These are phyloP conservation scores for Epithele typhae DNA, from an alignment of 768 basidiomycete genomes.

Conservation along the genomic window DNA sequence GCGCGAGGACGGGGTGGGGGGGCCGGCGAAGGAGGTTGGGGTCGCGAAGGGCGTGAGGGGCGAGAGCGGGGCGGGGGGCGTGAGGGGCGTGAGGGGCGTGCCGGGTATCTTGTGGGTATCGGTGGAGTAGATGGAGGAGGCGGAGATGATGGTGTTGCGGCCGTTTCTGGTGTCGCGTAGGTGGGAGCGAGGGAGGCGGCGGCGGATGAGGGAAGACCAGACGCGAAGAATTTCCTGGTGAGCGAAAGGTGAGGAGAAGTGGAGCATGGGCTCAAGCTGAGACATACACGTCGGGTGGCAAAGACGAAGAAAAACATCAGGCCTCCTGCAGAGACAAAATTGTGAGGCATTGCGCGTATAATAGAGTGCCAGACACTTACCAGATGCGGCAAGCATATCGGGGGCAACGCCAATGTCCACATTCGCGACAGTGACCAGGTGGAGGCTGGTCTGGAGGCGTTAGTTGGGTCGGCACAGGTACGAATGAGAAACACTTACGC, in stretches of 20 bases:
- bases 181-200: neutral
- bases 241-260: too few species aligned
- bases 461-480: too few species aligned
- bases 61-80: too few species aligned
- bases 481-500: slow-evolving; percentile 18
- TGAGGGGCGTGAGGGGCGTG: neutral
- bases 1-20: too few species aligned
- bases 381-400: slow-evolving; percentile 25
- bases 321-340: neutral
- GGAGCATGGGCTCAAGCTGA: neutral
- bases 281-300: slow-evolving; percentile 19
- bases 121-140: too few species aligned
- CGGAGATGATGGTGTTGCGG: too few species aligned
- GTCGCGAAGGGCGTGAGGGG: too few species aligned
- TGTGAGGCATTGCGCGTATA: neutral
- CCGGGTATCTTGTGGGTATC: too few species aligned
- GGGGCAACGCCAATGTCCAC: slow-evolving; percentile 15
- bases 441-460: too few species aligned
- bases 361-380: slow-evolving; percentile 8
- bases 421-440: too few species aligned
- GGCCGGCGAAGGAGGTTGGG: too few species aligned
- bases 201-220: slow-evolving; percentile 13
- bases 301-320: slow-evolving; percentile 21
- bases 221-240: slow-evolving; percentile 19
- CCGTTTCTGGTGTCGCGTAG: too few species aligned